Percentiles rank a stretch among this genome's conserved stretches.
phyloP scores from a whole-genome alignment of 768 basidiomycete genomes.

The Cystobasidium ongulense region DNA sequence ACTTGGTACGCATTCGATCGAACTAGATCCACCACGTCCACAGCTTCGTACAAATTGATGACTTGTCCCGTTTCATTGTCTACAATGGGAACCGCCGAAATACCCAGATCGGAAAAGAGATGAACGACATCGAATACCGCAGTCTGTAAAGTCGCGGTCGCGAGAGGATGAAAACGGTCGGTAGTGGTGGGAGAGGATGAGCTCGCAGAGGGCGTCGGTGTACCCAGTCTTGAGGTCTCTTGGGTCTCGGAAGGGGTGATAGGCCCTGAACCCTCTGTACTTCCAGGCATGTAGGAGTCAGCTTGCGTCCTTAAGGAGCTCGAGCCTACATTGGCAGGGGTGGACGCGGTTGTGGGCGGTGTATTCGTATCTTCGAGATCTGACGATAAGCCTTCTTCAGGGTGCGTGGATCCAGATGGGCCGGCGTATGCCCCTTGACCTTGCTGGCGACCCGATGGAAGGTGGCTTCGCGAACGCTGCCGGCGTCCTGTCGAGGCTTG shows the following conservation, averaged over 20 bases:
- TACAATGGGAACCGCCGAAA: conserved; percentile 93
- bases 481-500: not conserved
- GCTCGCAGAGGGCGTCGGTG: not conserved
- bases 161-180: conserved; percentile 78
- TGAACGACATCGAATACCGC: conserved; percentile 97
- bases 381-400: conserved; percentile 10
- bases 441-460: not conserved
- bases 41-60: conserved; percentile 93
- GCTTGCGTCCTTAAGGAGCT: not conserved
- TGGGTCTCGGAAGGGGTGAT: not conserved
- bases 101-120: conserved; percentile 90
- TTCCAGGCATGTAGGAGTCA: no score
- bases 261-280: not conserved
- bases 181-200: conserved; percentile 38
- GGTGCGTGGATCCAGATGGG: not conserved
- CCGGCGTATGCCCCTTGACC: not conserved
- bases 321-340: no score
- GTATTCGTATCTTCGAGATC: not conserved
- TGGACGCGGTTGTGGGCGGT: not conserved
- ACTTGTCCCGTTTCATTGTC: conserved; percentile 78
- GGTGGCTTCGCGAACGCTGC: conserved; percentile 18
- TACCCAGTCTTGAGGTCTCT: not conserved
- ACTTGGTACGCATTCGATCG: conserved; percentile 78
- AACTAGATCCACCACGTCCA: conserved; percentile 98
- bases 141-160: conserved; percentile 79